Evolutionary conservation across 2,329 filamentous ascomycete species (phyloP).

Genomic region (Neofusicoccum kwambonambiense): DNA sequence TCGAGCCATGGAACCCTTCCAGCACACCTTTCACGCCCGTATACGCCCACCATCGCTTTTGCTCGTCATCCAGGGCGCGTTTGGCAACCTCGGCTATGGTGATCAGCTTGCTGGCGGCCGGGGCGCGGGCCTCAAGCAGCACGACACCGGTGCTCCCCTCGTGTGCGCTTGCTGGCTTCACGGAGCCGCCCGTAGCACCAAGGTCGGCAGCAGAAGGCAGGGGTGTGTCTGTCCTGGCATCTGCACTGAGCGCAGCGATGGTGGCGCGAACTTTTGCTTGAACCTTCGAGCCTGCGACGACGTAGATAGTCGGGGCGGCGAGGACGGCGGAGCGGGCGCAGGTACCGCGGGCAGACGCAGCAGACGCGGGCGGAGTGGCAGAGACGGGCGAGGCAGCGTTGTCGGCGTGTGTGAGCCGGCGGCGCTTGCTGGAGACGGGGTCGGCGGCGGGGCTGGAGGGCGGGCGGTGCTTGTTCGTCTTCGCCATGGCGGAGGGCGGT

Average conservation of each 20-base stretch:
- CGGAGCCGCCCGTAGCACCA: neutral
- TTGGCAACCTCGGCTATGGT: slow-evolving; percentile 64
- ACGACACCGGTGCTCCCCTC: neutral
- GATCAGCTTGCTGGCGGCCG: slow-evolving; percentile 61
- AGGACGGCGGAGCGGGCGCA: neutral
- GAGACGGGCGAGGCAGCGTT: neutral
- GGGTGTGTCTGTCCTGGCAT: neutral
- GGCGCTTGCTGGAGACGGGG: slow-evolving; percentile 14
- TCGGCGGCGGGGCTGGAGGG: neutral
- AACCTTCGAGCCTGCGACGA: slow-evolving; percentile 16
- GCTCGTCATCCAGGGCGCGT: slow-evolving; percentile 39
- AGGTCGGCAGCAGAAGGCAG: neutral
- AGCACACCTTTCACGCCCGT: slow-evolving; percentile 28
- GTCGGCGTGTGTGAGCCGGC: slow-evolving; percentile 2
- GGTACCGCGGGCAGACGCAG: neutral
- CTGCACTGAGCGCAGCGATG: neutral
- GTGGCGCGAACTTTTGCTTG: slow-evolving; percentile 11
- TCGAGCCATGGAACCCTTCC: slow-evolving; percentile 19
- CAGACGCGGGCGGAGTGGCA: neutral
- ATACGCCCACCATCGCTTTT: slow-evolving; percentile 48
- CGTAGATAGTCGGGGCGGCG: neutral
- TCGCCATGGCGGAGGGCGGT: neutral
- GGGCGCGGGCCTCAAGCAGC: neutral
- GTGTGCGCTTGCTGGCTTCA: neutral
- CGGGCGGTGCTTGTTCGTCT: slow-evolving; percentile 14